phyloP scores from a whole-genome alignment of 2,329 filamentous ascomycete genomes.

The Calonectria hawksworthii region DNA sequence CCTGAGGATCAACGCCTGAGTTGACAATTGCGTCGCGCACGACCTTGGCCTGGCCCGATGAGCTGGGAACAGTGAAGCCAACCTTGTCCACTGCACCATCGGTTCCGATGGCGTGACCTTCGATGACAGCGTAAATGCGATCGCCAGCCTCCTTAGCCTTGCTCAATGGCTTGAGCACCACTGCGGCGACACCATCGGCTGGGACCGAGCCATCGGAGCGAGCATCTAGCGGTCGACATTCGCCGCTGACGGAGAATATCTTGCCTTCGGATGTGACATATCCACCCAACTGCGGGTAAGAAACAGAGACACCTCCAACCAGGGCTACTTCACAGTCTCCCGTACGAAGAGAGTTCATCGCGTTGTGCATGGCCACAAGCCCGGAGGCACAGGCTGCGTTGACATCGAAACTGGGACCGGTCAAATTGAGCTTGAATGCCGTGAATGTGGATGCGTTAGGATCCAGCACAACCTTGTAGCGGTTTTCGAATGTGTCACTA shows the following conservation, averaged over 20 bases:
- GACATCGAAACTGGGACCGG: background rate
- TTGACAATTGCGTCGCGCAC: background rate
- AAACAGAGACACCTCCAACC: background rate
- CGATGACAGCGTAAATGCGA: background rate
- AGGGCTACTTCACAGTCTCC: background rate
- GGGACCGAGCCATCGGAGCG: background rate
- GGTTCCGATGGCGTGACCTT: background rate
- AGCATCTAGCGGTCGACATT: background rate
- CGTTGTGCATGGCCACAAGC: background rate
- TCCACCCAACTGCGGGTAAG: background rate
- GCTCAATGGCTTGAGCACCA: background rate
- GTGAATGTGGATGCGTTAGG: background rate
- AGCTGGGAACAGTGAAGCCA: background rate
- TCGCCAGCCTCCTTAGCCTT: background rate
- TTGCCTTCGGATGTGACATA: background rate
- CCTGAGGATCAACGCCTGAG: background rate
- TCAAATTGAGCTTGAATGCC: background rate
- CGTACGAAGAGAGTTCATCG: background rate
- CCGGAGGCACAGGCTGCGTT: background rate
- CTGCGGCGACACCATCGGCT: background rate
- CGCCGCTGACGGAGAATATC: background rate
- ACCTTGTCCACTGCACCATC: background rate
- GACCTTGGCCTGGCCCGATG: background rate
- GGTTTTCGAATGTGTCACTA: background rate
- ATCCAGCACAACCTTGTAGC: background rate